Evolutionary conservation across 1,284 basidiomycete species (phyloP).

Genomic region (Cryptococcus hybrid): DNA sequence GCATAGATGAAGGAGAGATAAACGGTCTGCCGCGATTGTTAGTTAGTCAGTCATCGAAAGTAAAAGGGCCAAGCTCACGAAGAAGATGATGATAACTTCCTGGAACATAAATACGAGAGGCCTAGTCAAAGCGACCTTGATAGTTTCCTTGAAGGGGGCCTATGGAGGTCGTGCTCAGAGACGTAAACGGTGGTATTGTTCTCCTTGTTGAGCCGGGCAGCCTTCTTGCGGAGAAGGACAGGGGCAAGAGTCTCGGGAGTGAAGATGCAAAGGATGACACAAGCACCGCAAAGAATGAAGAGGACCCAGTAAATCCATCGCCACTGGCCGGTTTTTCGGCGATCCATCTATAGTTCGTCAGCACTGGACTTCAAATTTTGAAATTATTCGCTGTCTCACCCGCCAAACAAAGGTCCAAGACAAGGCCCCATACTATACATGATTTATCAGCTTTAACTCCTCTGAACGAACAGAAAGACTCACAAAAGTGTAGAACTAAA

Average conservation of each 20-base stretch:
- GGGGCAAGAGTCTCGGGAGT: conserved; percentile 50
- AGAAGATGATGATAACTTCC: conserved; percentile 50
- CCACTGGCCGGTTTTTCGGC: conserved; percentile 40
- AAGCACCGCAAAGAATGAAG: conserved; percentile 44
- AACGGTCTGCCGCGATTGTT: not conserved
- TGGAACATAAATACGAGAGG: conserved; percentile 51
- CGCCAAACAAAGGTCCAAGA: conserved; percentile 49
- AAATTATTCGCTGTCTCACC: too few relatives aligned
- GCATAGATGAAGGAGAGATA: conserved; percentile 54
- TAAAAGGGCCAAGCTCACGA: conserved; percentile 29
- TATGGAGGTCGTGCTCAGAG: conserved; percentile 37
- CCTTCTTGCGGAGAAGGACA: conserved; percentile 46
- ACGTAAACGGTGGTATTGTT: conserved; percentile 44
- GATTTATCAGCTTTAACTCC: not conserved
- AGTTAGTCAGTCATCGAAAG: not conserved
- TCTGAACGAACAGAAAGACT: conserved; percentile 1
- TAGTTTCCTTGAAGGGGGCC: conserved; percentile 29
- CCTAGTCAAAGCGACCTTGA: conserved; percentile 46
- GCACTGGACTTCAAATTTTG: too few relatives aligned
- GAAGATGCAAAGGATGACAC: conserved; percentile 35
- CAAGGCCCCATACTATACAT: conserved; percentile 48
- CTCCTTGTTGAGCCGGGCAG: conserved; percentile 44
- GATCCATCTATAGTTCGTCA: conserved; percentile 33
- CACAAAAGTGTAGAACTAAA: conserved; percentile 45
- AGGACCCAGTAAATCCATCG: conserved; percentile 53